Percentiles rank a stretch among this genome's conserved stretches.
Conservation (phyloP, 176 grass and related monocot species). For the Oryza coarctata region DNA sequence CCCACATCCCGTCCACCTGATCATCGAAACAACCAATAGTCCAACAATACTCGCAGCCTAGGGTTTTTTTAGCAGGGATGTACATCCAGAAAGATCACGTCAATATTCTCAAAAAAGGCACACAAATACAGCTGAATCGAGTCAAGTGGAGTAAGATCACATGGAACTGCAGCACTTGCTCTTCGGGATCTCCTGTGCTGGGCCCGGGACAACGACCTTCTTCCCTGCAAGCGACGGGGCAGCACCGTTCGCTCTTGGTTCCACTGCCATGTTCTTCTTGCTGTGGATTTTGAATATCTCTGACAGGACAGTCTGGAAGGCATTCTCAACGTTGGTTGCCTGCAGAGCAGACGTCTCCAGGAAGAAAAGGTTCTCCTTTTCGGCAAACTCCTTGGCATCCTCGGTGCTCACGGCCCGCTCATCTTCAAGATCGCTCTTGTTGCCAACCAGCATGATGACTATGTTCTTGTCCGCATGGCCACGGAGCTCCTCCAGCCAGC, state of each 20-base stretch:
- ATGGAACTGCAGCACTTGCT: slow-evolving; percentile 55
- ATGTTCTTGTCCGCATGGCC: slow-evolving; percentile 56
- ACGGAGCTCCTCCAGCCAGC: slow-evolving; percentile 52
- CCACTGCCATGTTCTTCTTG: slow-evolving; percentile 47
- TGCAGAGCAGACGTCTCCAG: slow-evolving; percentile 48
- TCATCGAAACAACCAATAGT: slow-evolving; percentile 28
- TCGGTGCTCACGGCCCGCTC: slow-evolving; percentile 44
- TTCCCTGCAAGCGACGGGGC: slow-evolving; percentile 33
- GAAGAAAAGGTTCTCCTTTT: slow-evolving; percentile 63
- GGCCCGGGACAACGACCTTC: slow-evolving; percentile 54
- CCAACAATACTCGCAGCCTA: slow-evolving; percentile 29
- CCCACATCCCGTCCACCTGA: background rate
- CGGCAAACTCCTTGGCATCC: slow-evolving; percentile 51
- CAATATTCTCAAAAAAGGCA: slow-evolving; percentile 29
- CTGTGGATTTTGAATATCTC: slow-evolving; percentile 64
- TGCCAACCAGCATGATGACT: slow-evolving; percentile 56
- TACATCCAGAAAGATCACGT: slow-evolving; percentile 36
- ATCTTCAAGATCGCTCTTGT: slow-evolving; percentile 51
- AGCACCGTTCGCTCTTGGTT: slow-evolving; percentile 35
- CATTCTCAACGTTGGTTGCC: slow-evolving; percentile 47
- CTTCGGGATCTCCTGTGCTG: slow-evolving; percentile 54
- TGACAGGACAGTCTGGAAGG: slow-evolving; percentile 49
- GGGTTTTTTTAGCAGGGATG: slow-evolving; percentile 34
- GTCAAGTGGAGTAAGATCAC: background rate
- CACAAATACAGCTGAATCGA: background rate